These are phyloP conservation scores for Xylariomycetidae sp. DNA, from an alignment of 2,329 filamentous ascomycete genomes.

Conservation along the genomic window DNA sequence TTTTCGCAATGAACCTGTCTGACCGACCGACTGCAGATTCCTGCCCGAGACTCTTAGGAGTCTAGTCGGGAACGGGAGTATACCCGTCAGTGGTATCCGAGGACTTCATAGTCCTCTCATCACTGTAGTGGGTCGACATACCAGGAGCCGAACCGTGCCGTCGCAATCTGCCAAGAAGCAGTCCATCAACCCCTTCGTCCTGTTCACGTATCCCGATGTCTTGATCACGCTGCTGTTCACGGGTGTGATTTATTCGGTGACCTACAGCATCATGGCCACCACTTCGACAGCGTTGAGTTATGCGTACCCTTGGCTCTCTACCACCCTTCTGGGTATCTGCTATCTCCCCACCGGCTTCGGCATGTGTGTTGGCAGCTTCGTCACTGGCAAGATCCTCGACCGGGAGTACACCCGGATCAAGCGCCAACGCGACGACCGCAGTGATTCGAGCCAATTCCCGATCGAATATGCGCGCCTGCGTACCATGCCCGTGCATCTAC, in stretches of 20 bases:
- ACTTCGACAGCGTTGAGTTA: slow-evolving; percentile 26
- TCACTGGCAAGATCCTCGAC: slow-evolving; percentile 26
- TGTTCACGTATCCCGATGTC: slow-evolving; percentile 26
- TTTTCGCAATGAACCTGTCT: neutral
- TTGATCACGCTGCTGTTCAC: slow-evolving; percentile 25
- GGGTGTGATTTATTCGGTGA: slow-evolving; percentile 28
- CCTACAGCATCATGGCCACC: slow-evolving; percentile 29
- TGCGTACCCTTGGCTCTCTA: slow-evolving; percentile 22
- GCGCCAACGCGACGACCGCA: slow-evolving; percentile 2
- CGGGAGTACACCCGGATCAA: slow-evolving; percentile 23
- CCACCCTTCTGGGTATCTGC: slow-evolving; percentile 27
- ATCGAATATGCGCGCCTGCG: slow-evolving; percentile 22
- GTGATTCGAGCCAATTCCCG: slow-evolving; percentile 13
- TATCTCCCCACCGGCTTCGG: slow-evolving; percentile 26
- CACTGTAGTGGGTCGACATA: slow-evolving; percentile 10
- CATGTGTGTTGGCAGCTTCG: slow-evolving; percentile 22
- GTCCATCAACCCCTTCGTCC: slow-evolving; percentile 25
- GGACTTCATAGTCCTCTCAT: slow-evolving; percentile 15
- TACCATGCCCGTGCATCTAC: slow-evolving; percentile 18
- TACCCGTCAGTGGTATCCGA: slow-evolving; percentile 2
- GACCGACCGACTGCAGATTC: slow-evolving; percentile 5
- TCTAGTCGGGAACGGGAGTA: slow-evolving; percentile 24
- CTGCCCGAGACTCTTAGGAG: slow-evolving; percentile 26
- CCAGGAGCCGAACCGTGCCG: neutral
- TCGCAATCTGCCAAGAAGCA: slow-evolving; percentile 4